Base-by-base conservation (phyloP, 805 yeast genomes). In the Jamesozyma gamospora region DNA sequence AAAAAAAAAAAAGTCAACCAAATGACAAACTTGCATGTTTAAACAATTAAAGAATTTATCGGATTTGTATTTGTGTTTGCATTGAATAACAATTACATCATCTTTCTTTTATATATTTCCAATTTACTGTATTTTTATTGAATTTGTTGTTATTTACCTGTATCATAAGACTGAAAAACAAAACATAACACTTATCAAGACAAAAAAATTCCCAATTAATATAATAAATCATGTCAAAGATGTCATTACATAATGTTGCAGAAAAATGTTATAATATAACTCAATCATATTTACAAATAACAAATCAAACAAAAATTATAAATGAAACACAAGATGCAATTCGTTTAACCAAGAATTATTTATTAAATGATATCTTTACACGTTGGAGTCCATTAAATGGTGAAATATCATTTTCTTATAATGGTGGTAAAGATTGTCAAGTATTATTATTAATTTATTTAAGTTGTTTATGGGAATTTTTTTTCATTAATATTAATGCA, bases 391-490 rank as follows among this genome's bases (percentile, higher is more conserved):
- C 63, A 7, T 41, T 55, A 12, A 47, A 46, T 35, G 64, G 69
- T 11, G 78, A 81, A 42, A 62, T 83, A 3, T 81, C 96, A 0
- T 68, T 92, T 12, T 82, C 95, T 2, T 92, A 82, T 60, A 92
- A 92, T 56, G 98, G 98, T 10, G 98, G 98, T 1, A 92, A 92
- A 55, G 98, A 92, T 63, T 92, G 97, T 52, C 73, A 88, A 35
- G 96, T 88, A 26, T 77, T 90, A 81, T 69, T 92, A 40, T 66
- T 86, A 13, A 54, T 92, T 4, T 75, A 84, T 39, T 62, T 88
- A 37, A 79, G 92, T 1, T 75, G 74, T 17, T 64, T 61, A 40
- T 52, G 49, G 66, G 58, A 56, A 36, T 52, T 47, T 27, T 57
- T 50, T 27, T 39, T 37, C 21, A 32, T 17, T 9, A 46, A 43